These are phyloP conservation scores for Mycena polygramma DNA, from an alignment of 768 basidiomycete genomes.

Conservation along the genomic window DNA sequence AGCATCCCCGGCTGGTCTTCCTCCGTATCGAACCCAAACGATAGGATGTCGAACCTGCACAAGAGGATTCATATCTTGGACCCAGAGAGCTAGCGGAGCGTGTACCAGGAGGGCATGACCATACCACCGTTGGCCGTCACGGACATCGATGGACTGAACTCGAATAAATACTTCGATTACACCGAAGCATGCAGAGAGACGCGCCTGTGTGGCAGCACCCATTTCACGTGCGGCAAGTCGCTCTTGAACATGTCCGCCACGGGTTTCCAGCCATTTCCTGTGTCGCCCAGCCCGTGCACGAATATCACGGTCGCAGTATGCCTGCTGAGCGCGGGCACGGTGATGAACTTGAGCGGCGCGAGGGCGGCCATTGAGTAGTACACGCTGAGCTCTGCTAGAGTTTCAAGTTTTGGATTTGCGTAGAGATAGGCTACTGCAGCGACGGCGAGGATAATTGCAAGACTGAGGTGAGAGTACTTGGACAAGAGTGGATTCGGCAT, in stretches of 20 bases:
- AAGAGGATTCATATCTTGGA: not conserved
- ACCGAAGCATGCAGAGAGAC: conserved; percentile 41
- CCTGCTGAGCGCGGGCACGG: conserved; percentile 65
- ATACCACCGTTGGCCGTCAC: conserved; percentile 84
- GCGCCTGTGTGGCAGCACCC: conserved; percentile 89
- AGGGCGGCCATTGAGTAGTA: conserved; percentile 52
- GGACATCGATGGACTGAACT: conserved; percentile 62
- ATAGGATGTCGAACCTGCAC: conserved; percentile 78
- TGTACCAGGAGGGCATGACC: conserved; percentile 83
- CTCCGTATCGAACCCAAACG: conserved; percentile 67
- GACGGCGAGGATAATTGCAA: conserved; percentile 33
- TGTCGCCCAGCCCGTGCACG: conserved; percentile 60
- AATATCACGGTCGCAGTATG: conserved; percentile 93
- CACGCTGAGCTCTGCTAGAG: no score
- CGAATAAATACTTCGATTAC: not conserved
- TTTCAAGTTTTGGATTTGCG: not conserved
- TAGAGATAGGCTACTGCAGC: conserved; percentile 35
- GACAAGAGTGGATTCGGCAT: conserved; percentile 18
- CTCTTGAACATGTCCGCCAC: conserved; percentile 76
- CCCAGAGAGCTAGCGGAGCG: not conserved
- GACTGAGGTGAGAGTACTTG: conserved; percentile 10
- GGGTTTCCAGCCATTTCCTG: conserved; percentile 64
- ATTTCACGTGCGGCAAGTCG: conserved; percentile 84
- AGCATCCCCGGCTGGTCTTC: conserved; percentile 89
- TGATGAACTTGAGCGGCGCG: conserved; percentile 61